Base-by-base conservation (phyloP, 2,329 filamentous ascomycete genomes). In the Cercospora canescens region DNA sequence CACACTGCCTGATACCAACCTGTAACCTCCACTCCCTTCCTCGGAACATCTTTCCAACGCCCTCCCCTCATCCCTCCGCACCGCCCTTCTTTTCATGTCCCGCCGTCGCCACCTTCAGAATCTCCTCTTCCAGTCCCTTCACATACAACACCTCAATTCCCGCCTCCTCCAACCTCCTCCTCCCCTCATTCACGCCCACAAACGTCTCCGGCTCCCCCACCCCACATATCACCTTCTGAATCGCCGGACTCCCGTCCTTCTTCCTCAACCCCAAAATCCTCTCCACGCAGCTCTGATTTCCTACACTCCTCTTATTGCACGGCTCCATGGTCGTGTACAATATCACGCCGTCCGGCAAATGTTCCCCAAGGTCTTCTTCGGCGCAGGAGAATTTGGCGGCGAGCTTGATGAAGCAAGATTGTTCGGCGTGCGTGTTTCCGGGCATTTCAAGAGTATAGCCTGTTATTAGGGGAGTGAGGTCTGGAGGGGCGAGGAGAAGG, bases 281-380 rank as follows among this genome's bases (percentile, higher is more conserved):
- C 72, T 97, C 88, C 7, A 92, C 91, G 74, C 95, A 96, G 0
- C 91, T 85, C 62, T 87, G 73, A 74, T 94, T 93, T 4, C 91
- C 91, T 73, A 89, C 92, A 60, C 93, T 81, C 41, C 92, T 84
- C 73, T 89, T 83, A 61, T 87, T 90, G 76, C 92, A 96, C 1
- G 92, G 92, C 78, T 95, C 95, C 84, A 99, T 93, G 0, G 94
- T 97, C 0, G 96, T 97, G 79, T 97, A 98, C 12, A 99, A 85
- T 4, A 87, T 84, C 1, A 86, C 81, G 0, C 86, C 80, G 35
- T 83, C 79, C 0, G 86, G 83, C 7, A 90, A 73, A 14, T 83
- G 78, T 18, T 81, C 74, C 14, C 79, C 79, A 4, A 93, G 83
- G 0, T 79, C 76, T 60, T 87, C 85, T 70, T 91, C 88, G 0